Percentiles rank a stretch among this genome's conserved stretches.
Conservation (phyloP, 106 monocot species). For the Apostasia shenzhenica region DNA sequence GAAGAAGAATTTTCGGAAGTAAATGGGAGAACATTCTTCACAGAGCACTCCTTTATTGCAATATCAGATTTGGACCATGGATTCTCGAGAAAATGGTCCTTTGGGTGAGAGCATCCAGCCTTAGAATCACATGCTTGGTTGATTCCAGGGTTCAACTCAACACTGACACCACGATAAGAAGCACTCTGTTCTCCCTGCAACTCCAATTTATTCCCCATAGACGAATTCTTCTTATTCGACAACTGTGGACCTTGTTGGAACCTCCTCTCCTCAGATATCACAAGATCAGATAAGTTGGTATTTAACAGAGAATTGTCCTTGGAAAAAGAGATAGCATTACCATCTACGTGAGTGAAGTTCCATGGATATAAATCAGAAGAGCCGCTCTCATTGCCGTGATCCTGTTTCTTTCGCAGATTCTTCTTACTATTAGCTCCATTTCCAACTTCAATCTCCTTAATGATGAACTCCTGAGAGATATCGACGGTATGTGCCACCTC, state of each 20-base stretch:
- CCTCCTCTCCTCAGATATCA: constrained; percentile 43
- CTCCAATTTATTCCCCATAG: constrained; percentile 16
- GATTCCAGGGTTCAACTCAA: constrained; percentile 12
- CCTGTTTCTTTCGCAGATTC: constrained; percentile 10
- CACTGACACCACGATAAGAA: constrained; percentile 15
- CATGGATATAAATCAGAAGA: constrained; percentile 78
- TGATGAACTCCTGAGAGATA: constrained; percentile 68
- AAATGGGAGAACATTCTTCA: constrained; percentile 74
- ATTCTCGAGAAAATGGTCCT: constrained; percentile 29
- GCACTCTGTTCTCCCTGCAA: constrained; percentile 17
- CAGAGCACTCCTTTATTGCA: constrained; percentile 41
- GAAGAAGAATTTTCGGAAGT: constrained; percentile 44
- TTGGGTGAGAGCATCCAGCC: constrained; percentile 8
- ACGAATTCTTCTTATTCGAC: constrained; percentile 27
- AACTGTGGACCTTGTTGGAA: constrained; percentile 8
- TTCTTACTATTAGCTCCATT: constrained; percentile 49
- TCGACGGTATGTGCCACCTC: constrained; percentile 20
- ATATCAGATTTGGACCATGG: constrained; percentile 51
- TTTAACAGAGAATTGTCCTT: constrained; percentile 11
- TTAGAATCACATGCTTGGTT: constrained; percentile 15
- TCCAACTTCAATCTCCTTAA: constrained; percentile 80
- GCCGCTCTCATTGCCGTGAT: constrained; percentile 10
- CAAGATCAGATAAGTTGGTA: constrained; percentile 49
- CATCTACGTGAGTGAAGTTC: constrained; percentile 25
- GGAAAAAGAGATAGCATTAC: constrained; percentile 2